These are phyloP conservation scores for Trichoderma atrobrunneum DNA, from an alignment of 2,329 filamentous ascomycete species.

Conservation along the genomic window DNA sequence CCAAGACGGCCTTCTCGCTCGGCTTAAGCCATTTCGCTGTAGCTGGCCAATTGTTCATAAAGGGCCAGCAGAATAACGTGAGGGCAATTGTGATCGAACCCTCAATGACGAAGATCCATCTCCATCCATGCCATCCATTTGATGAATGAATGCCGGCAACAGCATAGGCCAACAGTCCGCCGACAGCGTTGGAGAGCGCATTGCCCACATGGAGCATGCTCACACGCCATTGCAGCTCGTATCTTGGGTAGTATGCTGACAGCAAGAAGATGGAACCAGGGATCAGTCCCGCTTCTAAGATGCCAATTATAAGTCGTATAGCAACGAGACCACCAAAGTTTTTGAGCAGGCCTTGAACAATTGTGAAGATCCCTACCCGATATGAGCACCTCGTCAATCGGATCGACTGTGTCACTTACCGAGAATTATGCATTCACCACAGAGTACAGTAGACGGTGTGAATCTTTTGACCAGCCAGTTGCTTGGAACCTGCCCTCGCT, in stretches of 20 bases:
- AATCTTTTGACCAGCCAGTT: slow-evolving; percentile 28
- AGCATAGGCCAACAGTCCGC: slow-evolving; percentile 27
- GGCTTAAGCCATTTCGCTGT: slow-evolving; percentile 13
- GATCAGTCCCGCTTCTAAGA: slow-evolving; percentile 28
- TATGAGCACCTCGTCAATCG: slow-evolving; percentile 3
- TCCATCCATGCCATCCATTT: slow-evolving; percentile 25
- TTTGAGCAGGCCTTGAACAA: slow-evolving; percentile 28
- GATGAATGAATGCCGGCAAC: slow-evolving; percentile 26
- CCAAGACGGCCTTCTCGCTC: background rate
- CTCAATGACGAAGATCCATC: slow-evolving; percentile 23
- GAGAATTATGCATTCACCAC: slow-evolving; percentile 15
- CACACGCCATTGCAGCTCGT: slow-evolving; percentile 27
- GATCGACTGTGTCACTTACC: slow-evolving; percentile 17
- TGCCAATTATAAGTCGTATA: slow-evolving; percentile 25
- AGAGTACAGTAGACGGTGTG: slow-evolving; percentile 21
- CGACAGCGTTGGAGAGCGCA: slow-evolving; percentile 25
- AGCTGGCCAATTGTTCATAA: slow-evolving; percentile 11
- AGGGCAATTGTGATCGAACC: slow-evolving; percentile 1
- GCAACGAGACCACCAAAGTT: slow-evolving; percentile 23
- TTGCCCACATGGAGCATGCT: slow-evolving; percentile 27
- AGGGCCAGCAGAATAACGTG: slow-evolving; percentile 2
- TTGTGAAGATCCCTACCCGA: slow-evolving; percentile 24
- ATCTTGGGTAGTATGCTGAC: slow-evolving; percentile 26
- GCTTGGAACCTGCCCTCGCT: slow-evolving; percentile 22
- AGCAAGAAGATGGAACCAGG: slow-evolving; percentile 27